Evolutionary conservation across 805 yeast genomes (phyloP).

Genomic region (Yamadazyma phyllophila): DNA sequence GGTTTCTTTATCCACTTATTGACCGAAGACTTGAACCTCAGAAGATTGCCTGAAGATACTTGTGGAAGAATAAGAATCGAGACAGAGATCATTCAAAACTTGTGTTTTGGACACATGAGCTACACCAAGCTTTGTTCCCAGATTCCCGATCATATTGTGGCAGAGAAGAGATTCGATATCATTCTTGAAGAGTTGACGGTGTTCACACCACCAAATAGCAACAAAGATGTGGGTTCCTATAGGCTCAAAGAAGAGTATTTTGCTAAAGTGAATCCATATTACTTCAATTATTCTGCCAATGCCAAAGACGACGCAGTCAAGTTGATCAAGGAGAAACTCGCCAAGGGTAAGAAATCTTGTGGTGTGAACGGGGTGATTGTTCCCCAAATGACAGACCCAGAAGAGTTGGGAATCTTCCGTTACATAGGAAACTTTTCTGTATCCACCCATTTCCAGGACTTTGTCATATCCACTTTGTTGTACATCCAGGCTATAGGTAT

Average conservation of each 20-base stretch:
- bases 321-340: slow-evolving; percentile 51
- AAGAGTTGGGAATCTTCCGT: slow-evolving; percentile 37
- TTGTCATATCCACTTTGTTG: slow-evolving; percentile 49
- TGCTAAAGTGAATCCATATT: slow-evolving; percentile 58
- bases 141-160: slow-evolving; percentile 72
- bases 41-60: slow-evolving; percentile 46
- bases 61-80: slow-evolving; percentile 51
- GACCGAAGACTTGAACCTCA: slow-evolving; percentile 63
- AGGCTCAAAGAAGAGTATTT: slow-evolving; percentile 34
- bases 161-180: slow-evolving; percentile 70
- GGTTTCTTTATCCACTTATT: slow-evolving; percentile 64
- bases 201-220: slow-evolving; percentile 31
- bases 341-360: slow-evolving; percentile 28
- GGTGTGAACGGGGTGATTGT: slow-evolving; percentile 47
- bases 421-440: slow-evolving; percentile 51
- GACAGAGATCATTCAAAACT: slow-evolving; percentile 74
- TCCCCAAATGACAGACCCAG: slow-evolving; percentile 44
- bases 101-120: slow-evolving; percentile 72
- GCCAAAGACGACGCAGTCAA: slow-evolving; percentile 81
- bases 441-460: slow-evolving; percentile 50
- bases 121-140: slow-evolving; percentile 67
- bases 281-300: slow-evolving; percentile 72
- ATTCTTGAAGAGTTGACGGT: slow-evolving; percentile 33
- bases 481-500: slow-evolving; percentile 34
- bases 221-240: slow-evolving; percentile 38